Base-by-base conservation (phyloP, 202 grass and related monocot species). In the Sporobolus alterniflorus region DNA sequence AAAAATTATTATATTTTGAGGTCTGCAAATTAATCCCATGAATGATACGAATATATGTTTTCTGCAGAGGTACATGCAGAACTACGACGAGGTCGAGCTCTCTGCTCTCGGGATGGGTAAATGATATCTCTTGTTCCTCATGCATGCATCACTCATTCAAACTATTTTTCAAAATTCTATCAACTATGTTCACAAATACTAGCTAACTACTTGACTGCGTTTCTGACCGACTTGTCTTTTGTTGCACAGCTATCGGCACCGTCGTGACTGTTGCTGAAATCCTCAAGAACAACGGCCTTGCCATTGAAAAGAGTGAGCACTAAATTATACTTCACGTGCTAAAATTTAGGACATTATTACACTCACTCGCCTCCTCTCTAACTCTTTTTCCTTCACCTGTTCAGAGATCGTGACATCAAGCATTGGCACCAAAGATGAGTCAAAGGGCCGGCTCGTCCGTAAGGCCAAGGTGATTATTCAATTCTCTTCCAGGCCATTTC, bases 101-200 rank as follows among this genome's bases (percentile, higher is more conserved):
- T 95, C 95, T 43, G 92, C 90, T 56, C 79, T 98, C 15, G 95
- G 92, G 22, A 98, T 98, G 92, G 95, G 95, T 98, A 95, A 89
- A 25, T 16, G 28, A 3, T 39, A 39, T 39, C 17, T 22, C 15
- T 30, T 5, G 13, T 29, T 10, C 24, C 24, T 20, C 22, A 26
- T 20, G 52, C 36, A 39, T 39, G 36, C 36, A 39, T 39, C 22
- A 26, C 22, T 57, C 22, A 14, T 13, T 57, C 10, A 26, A 29
- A 28, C 12, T 14, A 6, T 12, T 59, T 26, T 54, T 28, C 1
- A 14, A 59, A 59, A 26, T 59, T 26, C 3, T 59, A 3, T 59
- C 55, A 28, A 60, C 24, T n/a, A 52, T 2, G 20, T 21, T n/a
- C 20, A 7, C 36, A 39, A n/a, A n/a, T n/a, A n/a, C n/a, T n/a